A percentile compares a stretch with the other conserved stretches of the same genome.
These are phyloP conservation scores for Punica granatum DNA, from an alignment of 345 rosid species.

Conservation along the genomic window DNA sequence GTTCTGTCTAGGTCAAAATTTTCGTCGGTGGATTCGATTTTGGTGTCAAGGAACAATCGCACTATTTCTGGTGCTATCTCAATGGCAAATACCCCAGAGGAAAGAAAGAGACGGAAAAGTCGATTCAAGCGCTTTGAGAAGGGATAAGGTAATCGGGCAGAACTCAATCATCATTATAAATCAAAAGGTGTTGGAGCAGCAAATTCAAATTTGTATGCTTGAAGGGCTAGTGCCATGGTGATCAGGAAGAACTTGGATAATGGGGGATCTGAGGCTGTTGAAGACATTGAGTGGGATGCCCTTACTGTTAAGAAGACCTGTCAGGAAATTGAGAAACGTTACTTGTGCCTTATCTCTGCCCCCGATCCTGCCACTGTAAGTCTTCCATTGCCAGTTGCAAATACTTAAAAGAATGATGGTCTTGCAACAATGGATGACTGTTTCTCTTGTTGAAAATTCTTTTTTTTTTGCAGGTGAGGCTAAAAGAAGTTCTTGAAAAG, in stretches of 20 bases:
- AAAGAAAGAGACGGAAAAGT: conserved; percentile 81
- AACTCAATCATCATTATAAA: conserved; percentile 40
- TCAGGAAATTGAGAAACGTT: conserved; percentile 93
- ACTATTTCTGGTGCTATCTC: conserved; percentile 69
- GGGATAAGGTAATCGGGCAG: conserved; percentile 55
- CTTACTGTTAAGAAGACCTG: conserved; percentile 89
- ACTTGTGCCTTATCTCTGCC: conserved; percentile 96
- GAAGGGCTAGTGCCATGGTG: conserved; percentile 71
- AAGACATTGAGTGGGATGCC: conserved; percentile 99
- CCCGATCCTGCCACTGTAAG: conserved; percentile 95
- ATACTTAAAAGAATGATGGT: conserved; percentile 5
- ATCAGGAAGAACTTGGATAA: conserved; percentile 66
- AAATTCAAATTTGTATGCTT: conserved; percentile 50
- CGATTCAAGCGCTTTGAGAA: conserved; percentile 90
- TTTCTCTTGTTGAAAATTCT: neutral
- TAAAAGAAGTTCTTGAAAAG: conserved; percentile 88
- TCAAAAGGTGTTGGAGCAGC: conserved; percentile 59
- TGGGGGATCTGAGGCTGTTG: conserved; percentile 81
- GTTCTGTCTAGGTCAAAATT: too few species aligned
- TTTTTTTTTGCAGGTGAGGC: conserved; percentile 67
- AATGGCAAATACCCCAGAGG: conserved; percentile 71
- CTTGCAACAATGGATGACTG: neutral
- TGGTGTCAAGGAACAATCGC: conserved; percentile 82
- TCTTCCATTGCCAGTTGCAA: conserved; percentile 12
- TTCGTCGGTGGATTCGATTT: too few species aligned